A percentile compares a stretch with the other conserved stretches of the same genome.
Evolutionary conservation across 176 grass and related monocot species (phyloP).

Genomic region (Bonia amplexicaulis): DNA sequence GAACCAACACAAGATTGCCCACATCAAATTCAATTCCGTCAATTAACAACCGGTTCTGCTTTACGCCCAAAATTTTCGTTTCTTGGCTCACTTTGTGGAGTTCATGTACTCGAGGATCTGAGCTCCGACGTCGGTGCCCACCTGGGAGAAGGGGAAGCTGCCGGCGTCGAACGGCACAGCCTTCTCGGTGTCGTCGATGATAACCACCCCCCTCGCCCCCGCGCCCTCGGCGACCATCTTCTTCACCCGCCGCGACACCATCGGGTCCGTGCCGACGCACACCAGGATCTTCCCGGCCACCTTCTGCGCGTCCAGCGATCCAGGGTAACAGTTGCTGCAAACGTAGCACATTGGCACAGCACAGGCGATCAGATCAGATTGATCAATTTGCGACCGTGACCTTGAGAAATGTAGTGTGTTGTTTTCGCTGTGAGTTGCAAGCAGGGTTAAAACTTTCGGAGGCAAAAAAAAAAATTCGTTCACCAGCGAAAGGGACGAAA

Average conservation of each 20-base stretch:
- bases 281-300: conserved; percentile 80
- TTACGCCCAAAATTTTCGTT: not conserved
- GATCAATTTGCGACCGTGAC: not conserved
- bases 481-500: too few relatives aligned
- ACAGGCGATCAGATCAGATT: not conserved
- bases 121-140: conserved; percentile 61
- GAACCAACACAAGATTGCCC: not conserved
- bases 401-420: not conserved
- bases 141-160: conserved; percentile 71
- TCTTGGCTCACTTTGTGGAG: conserved; percentile 59
- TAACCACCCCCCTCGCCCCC: conserved; percentile 56
- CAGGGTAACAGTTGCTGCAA: conserved; percentile 89
- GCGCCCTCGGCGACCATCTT: conserved; percentile 65
- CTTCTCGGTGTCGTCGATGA: conserved; percentile 66
- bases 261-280: conserved; percentile 60
- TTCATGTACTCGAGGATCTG: conserved; percentile 90
- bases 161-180: conserved; percentile 65
- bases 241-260: conserved; percentile 68
- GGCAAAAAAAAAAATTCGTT: too few relatives aligned
- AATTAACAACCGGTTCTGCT: not conserved
- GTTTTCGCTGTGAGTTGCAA: not conserved
- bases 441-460: too few relatives aligned
- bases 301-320: conserved; percentile 73
- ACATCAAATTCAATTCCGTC: not conserved
- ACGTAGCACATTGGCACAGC: too few relatives aligned